Evolutionary conservation across 371 early-diverging fungal species (phyloP).

Genomic region (Mortierella sp.): DNA sequence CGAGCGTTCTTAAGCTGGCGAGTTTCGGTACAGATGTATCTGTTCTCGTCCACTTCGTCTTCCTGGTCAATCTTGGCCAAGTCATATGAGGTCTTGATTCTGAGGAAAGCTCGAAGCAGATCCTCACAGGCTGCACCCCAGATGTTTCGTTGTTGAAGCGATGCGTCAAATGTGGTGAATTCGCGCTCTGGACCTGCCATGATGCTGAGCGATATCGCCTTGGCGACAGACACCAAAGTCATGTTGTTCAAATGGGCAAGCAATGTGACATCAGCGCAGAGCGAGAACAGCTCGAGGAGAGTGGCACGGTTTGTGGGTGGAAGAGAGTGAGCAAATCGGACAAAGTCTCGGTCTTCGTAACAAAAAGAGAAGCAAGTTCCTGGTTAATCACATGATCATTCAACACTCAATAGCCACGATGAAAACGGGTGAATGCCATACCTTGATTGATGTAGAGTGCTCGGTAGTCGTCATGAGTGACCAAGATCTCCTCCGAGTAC

Average conservation of each 20-base stretch:
- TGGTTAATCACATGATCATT: not conserved
- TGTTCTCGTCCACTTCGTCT: constrained; percentile 50
- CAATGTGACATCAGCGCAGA: constrained; percentile 50
- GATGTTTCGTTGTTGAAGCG: constrained; percentile 45
- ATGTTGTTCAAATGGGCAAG: constrained; percentile 47
- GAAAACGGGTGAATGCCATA: not conserved
- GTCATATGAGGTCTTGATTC: constrained; percentile 47
- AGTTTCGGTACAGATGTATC: constrained; percentile 44
- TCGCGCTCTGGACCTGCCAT: constrained; percentile 49
- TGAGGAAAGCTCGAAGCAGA: constrained; percentile 46
- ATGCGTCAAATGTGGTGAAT: constrained; percentile 47
- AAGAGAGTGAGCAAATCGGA: constrained; percentile 28
- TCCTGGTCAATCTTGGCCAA: constrained; percentile 48
- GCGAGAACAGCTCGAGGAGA: constrained; percentile 51
- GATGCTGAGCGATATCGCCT: constrained; percentile 49
- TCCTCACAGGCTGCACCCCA: constrained; percentile 53
- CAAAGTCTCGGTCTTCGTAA: constrained; percentile 35
- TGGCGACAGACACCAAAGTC: constrained; percentile 48
- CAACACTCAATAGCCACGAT: too few species aligned
- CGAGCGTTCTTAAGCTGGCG: constrained; percentile 50
- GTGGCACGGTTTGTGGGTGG: constrained; percentile 46
- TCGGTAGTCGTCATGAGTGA: constrained; percentile 48
- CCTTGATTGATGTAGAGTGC: constrained; percentile 43
- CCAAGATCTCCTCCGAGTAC: constrained; percentile 45
- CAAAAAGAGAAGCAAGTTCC: not conserved